Conservation (phyloP, 495 filamentous ascomycete genomes). For the Polyplosphaeria fusca region DNA sequence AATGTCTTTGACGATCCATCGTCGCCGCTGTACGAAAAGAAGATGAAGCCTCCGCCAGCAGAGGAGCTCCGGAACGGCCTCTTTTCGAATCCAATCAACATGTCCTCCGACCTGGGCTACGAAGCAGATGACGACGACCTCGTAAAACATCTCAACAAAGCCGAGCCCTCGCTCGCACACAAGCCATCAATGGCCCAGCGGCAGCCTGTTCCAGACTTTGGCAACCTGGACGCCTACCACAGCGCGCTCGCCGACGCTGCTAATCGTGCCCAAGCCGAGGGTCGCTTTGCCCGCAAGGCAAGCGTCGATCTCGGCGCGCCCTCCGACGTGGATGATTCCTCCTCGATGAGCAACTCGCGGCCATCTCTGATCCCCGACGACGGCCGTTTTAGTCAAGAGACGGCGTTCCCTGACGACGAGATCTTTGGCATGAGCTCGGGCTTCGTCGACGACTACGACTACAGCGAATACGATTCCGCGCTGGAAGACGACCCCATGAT, state of each 20-base stretch:
- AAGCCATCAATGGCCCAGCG: constrained; percentile 22
- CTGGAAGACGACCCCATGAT: constrained; percentile 85
- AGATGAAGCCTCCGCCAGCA: constrained; percentile 6
- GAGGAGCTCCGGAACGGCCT: constrained; percentile 13
- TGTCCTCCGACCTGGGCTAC: constrained; percentile 16
- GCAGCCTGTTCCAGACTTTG: constrained; percentile 13
- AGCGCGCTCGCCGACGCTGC: constrained; percentile 77
- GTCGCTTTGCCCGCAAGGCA: constrained; percentile 58
- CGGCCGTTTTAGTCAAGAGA: constrained; percentile 39
- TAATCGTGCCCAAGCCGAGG: constrained; percentile 66
- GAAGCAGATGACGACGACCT: constrained; percentile 23
- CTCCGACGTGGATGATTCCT: constrained; percentile 27
- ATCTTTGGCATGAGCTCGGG: constrained; percentile 39
- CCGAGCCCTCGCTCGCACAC: constrained; percentile 25
- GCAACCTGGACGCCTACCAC: constrained; percentile 67
- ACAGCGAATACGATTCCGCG: constrained; percentile 58
- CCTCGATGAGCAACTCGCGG: constrained; percentile 28
- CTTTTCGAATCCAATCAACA: constrained; percentile 14
- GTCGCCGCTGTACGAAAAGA: constrained; percentile 30
- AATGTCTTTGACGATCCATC: constrained; percentile 38
- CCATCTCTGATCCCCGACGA: constrained; percentile 44
- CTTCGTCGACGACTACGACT: constrained; percentile 42
- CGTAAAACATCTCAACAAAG: constrained; percentile 6
- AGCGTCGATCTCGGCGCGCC: constrained; percentile 39
- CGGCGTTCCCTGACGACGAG: constrained; percentile 33